These are phyloP conservation scores for Corynespora cassiicola DNA, from an alignment of 2,329 filamentous ascomycete genomes.

Conservation along the genomic window DNA sequence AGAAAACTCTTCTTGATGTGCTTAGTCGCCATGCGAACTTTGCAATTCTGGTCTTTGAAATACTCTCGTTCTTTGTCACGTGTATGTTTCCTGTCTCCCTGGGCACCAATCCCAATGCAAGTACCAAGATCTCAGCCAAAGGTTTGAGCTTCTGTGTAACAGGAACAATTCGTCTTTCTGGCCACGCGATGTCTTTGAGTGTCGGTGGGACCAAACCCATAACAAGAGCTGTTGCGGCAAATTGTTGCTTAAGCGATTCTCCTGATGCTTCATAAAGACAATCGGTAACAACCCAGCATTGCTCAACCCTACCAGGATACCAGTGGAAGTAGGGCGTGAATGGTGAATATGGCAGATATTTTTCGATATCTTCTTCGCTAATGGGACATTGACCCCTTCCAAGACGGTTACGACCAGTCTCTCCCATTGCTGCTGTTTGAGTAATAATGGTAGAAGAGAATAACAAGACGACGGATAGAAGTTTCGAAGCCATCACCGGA, in stretches of 20 bases:
- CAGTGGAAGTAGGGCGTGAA: too few species aligned
- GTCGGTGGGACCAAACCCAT: conserved; percentile 42
- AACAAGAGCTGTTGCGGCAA: conserved; percentile 35
- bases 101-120: conserved; percentile 29
- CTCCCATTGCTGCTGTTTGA: too few species aligned
- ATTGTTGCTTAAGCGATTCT: conserved; percentile 41
- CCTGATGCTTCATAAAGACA: conserved; percentile 31
- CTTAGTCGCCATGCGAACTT: conserved; percentile 10
- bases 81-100: conserved; percentile 9
- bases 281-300: conserved; percentile 38
- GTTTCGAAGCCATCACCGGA: too few species aligned
- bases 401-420: too few species aligned
- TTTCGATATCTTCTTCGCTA: too few species aligned
- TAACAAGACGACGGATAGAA: too few species aligned
- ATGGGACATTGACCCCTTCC: too few species aligned
- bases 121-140: conserved; percentile 27
- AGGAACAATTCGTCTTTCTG: conserved; percentile 28
- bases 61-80: conserved; percentile 9
- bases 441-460: too few species aligned
- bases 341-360: too few species aligned
- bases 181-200: conserved; percentile 42
- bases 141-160: conserved; percentile 20
- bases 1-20: not conserved
- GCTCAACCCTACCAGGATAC: too few species aligned
- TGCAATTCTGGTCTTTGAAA: conserved; percentile 10